Conservation (phyloP, 371 early-diverging fungal species). For the Rhizopus microsporus region DNA sequence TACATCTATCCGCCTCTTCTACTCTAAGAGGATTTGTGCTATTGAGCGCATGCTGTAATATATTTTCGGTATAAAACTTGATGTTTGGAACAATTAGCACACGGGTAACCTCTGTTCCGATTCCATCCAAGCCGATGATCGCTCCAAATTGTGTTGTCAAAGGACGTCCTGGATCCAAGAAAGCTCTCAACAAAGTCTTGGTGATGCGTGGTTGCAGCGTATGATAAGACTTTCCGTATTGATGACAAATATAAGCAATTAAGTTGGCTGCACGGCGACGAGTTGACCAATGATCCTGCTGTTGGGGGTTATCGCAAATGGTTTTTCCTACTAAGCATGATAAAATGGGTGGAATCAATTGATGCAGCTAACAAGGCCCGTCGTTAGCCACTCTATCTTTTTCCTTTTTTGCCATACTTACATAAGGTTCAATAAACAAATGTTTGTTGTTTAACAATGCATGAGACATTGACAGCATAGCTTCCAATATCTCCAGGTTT, state of each 20-base stretch:
- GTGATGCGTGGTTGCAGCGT: conserved; percentile 87
- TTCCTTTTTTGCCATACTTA: conserved; percentile 40
- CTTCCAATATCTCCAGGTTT: conserved; percentile 66
- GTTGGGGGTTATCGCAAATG: conserved; percentile 65
- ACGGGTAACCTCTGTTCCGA: conserved; percentile 81
- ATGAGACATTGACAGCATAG: conserved; percentile 82
- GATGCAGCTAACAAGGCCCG: conserved; percentile 76
- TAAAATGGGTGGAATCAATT: conserved; percentile 94
- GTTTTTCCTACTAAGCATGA: conserved; percentile 94
- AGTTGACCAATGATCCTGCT: conserved; percentile 82
- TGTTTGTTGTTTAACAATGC: conserved; percentile 90
- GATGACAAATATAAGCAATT: conserved; percentile 68
- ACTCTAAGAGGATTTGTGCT: conserved; percentile 27
- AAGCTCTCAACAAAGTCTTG: conserved; percentile 85
- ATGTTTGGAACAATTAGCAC: conserved; percentile 79
- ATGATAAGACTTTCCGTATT: conserved; percentile 80
- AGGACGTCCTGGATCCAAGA: conserved; percentile 84
- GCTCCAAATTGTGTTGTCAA: conserved; percentile 90
- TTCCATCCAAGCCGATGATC: conserved; percentile 73
- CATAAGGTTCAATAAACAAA: conserved; percentile 97
- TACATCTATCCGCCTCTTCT: conserved; percentile 41
- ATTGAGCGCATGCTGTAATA: conserved; percentile 26
- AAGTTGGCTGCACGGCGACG: conserved; percentile 79
- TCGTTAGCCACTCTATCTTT: background rate
- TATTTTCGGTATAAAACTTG: conserved; percentile 56